Evolutionary conservation across 352 stramenopile species (phyloP).

Genomic region (Globisporangium nunn): DNA sequence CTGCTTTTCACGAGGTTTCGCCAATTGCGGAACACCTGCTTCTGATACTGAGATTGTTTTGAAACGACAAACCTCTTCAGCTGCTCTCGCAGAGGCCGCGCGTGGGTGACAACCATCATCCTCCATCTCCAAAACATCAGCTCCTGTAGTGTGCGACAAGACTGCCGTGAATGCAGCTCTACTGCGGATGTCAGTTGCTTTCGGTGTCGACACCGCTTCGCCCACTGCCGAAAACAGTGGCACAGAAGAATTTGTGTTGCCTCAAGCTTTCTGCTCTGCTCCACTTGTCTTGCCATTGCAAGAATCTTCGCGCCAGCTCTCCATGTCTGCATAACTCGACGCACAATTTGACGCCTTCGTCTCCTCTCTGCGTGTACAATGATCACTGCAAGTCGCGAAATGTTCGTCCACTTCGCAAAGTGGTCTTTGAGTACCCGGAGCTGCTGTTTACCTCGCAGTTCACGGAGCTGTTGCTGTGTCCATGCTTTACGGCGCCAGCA

Average conservation of each 20-base stretch:
- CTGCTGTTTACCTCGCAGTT: conserved; percentile 17
- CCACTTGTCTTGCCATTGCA: not conserved
- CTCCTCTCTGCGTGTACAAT: conserved; percentile 22
- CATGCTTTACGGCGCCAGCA: conserved; percentile 46
- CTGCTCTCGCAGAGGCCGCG: conserved; percentile 20
- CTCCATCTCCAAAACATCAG: conserved; percentile 45
- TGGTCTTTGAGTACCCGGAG: conserved; percentile 19
- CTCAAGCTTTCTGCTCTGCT: not conserved
- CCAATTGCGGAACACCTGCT: conserved; percentile 22
- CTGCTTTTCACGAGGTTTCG: conserved; percentile 18
- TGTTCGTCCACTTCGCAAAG: conserved; percentile 51
- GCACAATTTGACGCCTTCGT: conserved; percentile 19
- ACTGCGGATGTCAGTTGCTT: conserved; percentile 14
- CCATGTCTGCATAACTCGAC: conserved; percentile 33
- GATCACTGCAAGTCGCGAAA: conserved; percentile 48
- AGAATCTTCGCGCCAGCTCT: conserved; percentile 9
- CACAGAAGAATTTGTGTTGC: conserved; percentile 1
- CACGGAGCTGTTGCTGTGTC: conserved; percentile 18
- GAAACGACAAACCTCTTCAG: conserved; percentile 6
- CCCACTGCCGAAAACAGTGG: conserved; percentile 8
- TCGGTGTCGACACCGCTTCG: not conserved
- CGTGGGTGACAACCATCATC: conserved; percentile 29
- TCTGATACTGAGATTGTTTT: conserved; percentile 4
- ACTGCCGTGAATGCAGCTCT: conserved; percentile 17
- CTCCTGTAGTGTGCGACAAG: conserved; percentile 12